Base-by-base conservation (phyloP, 1,139 yeast genomes). In the Candida pseudoviswanathii region DNA sequence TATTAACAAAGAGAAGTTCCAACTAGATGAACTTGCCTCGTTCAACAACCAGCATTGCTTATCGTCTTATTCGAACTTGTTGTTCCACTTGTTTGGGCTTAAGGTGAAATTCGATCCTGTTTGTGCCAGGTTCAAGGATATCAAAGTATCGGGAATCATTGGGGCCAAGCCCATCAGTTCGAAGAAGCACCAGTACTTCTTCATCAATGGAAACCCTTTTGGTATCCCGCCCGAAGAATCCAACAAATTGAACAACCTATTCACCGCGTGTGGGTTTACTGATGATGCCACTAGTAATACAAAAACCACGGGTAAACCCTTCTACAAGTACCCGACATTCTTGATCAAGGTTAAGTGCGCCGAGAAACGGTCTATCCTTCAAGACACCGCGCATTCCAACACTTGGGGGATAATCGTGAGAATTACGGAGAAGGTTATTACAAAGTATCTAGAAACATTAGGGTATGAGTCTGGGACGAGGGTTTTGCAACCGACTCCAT, bases 101-200 rank as follows among this genome's bases (percentile, higher is more conserved):
- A 44, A 51, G 16, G 29, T 36, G 10, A 42, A 52, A 1, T 65
- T 52, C 41, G 63, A 66, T 21, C 52, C 54, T 2, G 49, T 71
- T 2, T 53, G 54, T 30, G 64, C 67, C 0, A 32, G 43, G 0
- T 69, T 58, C 45, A 59, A 66, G 30, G 60, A 60, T 1, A 65
- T 60, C 48, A 49, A 48, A 3, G 50, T 79, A 5, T 46, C 51
- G 0, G 77, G 75, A 2, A 56, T 64, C 1, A 58, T 79, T 7
- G 73, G 73, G 0, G 49, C 54, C 3, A 40, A 43, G 0, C 53
- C 78, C 0, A 58, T 63, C 0, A 67, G 68, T 46, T 61, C 75
- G 0, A 73, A 66, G 48, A 58, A 58, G 1, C 66, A 70, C 49
- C 89, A 84, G 58, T 74, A 73, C 50, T 59, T 83, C 0, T 74